Percentiles rank a stretch among this genome's conserved stretches.
Evolutionary conservation across 2,329 filamentous ascomycete species (phyloP).

Genomic region (Bipolaris oryzae): DNA sequence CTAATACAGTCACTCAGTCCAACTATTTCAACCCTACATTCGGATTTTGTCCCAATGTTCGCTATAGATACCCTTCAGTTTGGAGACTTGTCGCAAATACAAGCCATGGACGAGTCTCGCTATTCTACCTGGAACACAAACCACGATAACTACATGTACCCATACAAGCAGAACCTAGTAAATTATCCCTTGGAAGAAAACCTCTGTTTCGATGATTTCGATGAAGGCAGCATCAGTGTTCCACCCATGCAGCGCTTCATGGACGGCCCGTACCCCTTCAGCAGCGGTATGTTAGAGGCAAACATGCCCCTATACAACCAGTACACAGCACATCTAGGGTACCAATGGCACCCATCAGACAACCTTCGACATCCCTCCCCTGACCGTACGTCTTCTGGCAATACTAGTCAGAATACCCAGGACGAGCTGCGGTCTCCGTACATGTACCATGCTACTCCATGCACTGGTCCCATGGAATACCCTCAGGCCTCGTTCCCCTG

Average conservation of each 20-base stretch:
- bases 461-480: conserved; percentile 28
- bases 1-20: not conserved
- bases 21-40: not conserved
- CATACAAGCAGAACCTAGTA: conserved; percentile 22
- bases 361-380: conserved; percentile 39
- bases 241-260: conserved; percentile 46
- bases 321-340: conserved; percentile 24
- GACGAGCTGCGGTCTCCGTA: conserved; percentile 39
- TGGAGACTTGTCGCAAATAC: conserved; percentile 40
- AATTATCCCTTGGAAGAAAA: conserved; percentile 22
- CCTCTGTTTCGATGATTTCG: conserved; percentile 24
- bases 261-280: conserved; percentile 35
- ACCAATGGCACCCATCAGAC: conserved; percentile 31
- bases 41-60: not conserved
- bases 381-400: conserved; percentile 42
- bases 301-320: conserved; percentile 31
- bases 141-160: conserved; percentile 16
- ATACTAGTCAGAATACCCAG: conserved; percentile 39
- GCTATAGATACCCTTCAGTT: conserved; percentile 34
- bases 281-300: conserved; percentile 35
- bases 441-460: conserved; percentile 21
- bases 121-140: conserved; percentile 19
- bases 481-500: conserved; percentile 28
- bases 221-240: conserved; percentile 32
- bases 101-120: conserved; percentile 29